Conservation (phyloP, 148 eudicot species). For the Beta vulgaris region DNA sequence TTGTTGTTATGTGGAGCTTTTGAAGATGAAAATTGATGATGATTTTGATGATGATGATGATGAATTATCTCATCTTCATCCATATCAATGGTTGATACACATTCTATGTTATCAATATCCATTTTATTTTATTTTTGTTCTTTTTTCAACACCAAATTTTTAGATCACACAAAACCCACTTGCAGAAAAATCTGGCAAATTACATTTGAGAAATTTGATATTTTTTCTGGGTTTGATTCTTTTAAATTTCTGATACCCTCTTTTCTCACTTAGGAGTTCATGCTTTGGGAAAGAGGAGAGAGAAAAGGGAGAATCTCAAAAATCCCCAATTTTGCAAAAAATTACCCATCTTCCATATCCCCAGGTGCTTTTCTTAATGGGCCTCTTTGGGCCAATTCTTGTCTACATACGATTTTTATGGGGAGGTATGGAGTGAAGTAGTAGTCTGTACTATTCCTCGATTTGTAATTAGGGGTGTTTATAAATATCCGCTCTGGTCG, state of each 20-base stretch:
- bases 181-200: background rate
- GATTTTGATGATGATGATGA: slow-evolving; percentile 32
- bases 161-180: slow-evolving; percentile 20
- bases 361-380: slow-evolving; percentile 21
- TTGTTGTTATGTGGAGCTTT: slow-evolving; percentile 33
- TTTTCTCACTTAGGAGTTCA: background rate
- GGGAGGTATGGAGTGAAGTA: no score
- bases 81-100: slow-evolving; percentile 56
- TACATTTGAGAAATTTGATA: background rate
- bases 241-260: background rate
- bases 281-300: background rate
- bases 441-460: no score
- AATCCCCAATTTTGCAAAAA: slow-evolving; percentile 1
- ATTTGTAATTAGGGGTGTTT: no score
- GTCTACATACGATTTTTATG: background rate
- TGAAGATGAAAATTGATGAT: slow-evolving; percentile 46
- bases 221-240: background rate
- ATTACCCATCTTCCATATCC: background rate
- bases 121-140: slow-evolving; percentile 27
- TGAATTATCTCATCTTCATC: slow-evolving; percentile 62
- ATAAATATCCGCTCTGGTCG: no score
- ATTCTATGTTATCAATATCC: slow-evolving; percentile 76
- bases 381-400: background rate
- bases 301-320: slow-evolving; percentile 20
- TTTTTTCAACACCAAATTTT: background rate